Evolutionary conservation across 768 basidiomycete genomes (phyloP), one percentile per base, ranked within the genome.

Genomic region (Naematelia encephala): DNA sequence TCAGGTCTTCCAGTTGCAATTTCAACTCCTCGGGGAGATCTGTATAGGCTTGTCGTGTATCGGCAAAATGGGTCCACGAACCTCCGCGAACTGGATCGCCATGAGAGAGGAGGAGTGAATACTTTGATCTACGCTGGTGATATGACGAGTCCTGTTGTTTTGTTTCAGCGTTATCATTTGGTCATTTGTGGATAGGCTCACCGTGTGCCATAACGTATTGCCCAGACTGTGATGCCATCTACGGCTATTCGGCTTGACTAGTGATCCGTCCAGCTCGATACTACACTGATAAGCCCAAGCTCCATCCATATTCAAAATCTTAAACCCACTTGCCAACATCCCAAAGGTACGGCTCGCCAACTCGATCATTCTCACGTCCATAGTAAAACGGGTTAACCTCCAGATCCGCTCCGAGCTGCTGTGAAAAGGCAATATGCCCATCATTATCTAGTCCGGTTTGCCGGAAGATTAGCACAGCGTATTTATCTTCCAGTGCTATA

Each of bases 351-450:
- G 34, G 34, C 34, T 39, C 34, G 34, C 34, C 34, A 16, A 39
- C 34, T 8, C 34, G 16, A 44, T 12, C 26, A 46, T 60, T 54
- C 28, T 62, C 64, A 59, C 60, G 47, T 62, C 64, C 34, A 25
- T 58, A 65, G 14, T 26, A 26, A n/a, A 65, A 45, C 23, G 60
- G 43, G 39, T 65, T 61, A 26, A 62, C 63, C 42, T 64, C 63
- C 21, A 64, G 55, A 13, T 64, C 63, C 34, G 34, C 34, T 1
- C 63, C 63, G 29, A 64, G 60, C 13, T 60, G 29, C 8, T 45
- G 26, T 12, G 59, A 60, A 23, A 64, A 28, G 5, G 54, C 59
- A 23, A 64, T 59, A 25, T 64, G 63, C 27, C 42, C 4, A 39
- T 51, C 43, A 43, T 64, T 59, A 29, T 64, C 59, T 13, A 64